Evolutionary conservation across 2,329 filamentous ascomycete species (phyloP).

Genomic region (Aureobasidium pullulans): DNA sequence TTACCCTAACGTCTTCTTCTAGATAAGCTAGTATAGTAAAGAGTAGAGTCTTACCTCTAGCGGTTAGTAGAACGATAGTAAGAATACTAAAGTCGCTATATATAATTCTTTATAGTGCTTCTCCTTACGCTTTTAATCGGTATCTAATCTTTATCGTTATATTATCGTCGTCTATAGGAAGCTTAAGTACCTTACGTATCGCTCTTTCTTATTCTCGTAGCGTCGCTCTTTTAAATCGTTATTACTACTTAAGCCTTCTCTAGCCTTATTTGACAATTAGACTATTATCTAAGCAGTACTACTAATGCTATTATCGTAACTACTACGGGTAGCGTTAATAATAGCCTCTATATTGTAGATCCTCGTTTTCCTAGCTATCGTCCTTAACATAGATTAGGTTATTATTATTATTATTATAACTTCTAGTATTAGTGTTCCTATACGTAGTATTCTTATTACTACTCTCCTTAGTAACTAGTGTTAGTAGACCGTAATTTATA

Average conservation of each 20-base stretch:
- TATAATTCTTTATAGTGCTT: not conserved
- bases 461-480: not conserved
- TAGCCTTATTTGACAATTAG: not conserved
- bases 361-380: not conserved
- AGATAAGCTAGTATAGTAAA: conserved; percentile 17
- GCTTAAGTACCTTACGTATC: not conserved
- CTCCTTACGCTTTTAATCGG: not conserved
- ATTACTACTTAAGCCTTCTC: not conserved
- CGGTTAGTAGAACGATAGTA: conserved; percentile 16
- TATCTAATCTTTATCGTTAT: not conserved
- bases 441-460: not conserved
- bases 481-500: not conserved
- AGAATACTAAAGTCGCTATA: not conserved
- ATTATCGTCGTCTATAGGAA: not conserved
- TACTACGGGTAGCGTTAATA: not conserved
- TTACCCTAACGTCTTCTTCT: conserved; percentile 10
- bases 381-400: not conserved
- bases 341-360: not conserved
- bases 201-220: not conserved
- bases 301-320: not conserved
- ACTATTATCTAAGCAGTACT: not conserved
- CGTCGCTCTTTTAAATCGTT: not conserved
- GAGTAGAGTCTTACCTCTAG: conserved; percentile 20
- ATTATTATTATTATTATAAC: not conserved
- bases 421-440: too few relatives aligned